Conservation (phyloP, 202 grass and related monocot species). For the Dendrocalamus latiflorus region DNA sequence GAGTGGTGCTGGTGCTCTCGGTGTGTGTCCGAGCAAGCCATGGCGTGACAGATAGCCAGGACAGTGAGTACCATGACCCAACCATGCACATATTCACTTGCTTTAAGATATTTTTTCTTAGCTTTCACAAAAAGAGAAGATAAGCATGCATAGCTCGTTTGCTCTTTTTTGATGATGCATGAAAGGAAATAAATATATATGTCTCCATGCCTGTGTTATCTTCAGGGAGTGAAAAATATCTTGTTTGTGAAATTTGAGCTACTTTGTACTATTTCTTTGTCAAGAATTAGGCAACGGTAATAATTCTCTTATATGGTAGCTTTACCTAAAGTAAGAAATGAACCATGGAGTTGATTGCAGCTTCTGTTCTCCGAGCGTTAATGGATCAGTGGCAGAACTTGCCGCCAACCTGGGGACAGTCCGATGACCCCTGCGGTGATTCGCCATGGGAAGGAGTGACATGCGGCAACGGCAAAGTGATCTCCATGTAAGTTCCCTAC, state of each 20-base stretch:
- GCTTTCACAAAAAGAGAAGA: not conserved
- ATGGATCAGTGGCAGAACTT: conserved; percentile 68
- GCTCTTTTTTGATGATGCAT: not conserved
- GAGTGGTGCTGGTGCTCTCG: conserved; percentile 33
- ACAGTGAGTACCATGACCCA: conserved; percentile 47
- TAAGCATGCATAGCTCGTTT: not conserved
- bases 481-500: conserved; percentile 44
- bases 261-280: not conserved
- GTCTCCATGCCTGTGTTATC: not conserved
- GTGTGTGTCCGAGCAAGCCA: conserved; percentile 28
- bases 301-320: not conserved
- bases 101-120: not conserved
- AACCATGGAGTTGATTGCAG: conserved; percentile 37
- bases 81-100: not conserved
- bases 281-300: not conserved
- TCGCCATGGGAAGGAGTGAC: conserved; percentile 75
- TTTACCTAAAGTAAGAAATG: not conserved
- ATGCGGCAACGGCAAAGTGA: conserved; percentile 60
- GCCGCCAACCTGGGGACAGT: conserved; percentile 70
- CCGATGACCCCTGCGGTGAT: conserved; percentile 64
- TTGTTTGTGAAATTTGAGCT: not conserved
- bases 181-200: not conserved
- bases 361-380: conserved; percentile 56
- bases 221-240: not conserved
- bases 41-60: conserved; percentile 51